phyloP scores from a whole-genome alignment of 306 rosid species.

The Lablab purpureus region DNA sequence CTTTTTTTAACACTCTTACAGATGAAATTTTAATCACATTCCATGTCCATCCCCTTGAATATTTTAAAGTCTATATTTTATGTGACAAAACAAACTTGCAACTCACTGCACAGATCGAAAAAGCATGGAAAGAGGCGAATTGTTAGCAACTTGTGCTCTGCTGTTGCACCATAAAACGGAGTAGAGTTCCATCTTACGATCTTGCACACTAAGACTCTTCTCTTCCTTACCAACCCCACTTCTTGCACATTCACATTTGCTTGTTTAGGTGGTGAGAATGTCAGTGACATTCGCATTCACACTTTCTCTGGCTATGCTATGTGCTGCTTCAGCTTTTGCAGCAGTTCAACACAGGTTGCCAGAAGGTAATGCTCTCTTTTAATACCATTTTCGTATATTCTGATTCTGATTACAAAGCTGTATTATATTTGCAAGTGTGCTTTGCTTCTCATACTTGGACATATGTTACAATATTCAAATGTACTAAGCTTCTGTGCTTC shows the following conservation, averaged over 20 bases:
- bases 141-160: neutral
- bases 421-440: neutral
- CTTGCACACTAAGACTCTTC: neutral
- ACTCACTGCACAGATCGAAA: neutral
- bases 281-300: conserved; percentile 42
- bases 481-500: conserved; percentile 19
- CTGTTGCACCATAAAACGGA: conserved; percentile 48
- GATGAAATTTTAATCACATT: neutral
- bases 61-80: neutral
- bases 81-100: neutral
- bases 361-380: conserved; percentile 62
- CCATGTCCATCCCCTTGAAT: neutral
- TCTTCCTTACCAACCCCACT: conserved; percentile 32
- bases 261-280: conserved; percentile 51
- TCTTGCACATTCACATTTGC: conserved; percentile 9
- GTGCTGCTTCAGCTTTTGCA: conserved; percentile 57
- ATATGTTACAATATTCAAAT: neutral
- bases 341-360: conserved; percentile 37
- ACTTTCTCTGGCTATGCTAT: conserved; percentile 53
- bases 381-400: conserved; percentile 18
- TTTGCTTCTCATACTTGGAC: neutral
- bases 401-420: neutral
- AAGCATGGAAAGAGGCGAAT: neutral
- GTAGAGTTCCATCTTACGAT: conserved; percentile 10
- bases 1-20: neutral